Percentiles rank a stretch among this genome's conserved stretches.
Conservation (phyloP, 2,329 filamentous ascomycete species). For the Fusarium tjaetaba region DNA sequence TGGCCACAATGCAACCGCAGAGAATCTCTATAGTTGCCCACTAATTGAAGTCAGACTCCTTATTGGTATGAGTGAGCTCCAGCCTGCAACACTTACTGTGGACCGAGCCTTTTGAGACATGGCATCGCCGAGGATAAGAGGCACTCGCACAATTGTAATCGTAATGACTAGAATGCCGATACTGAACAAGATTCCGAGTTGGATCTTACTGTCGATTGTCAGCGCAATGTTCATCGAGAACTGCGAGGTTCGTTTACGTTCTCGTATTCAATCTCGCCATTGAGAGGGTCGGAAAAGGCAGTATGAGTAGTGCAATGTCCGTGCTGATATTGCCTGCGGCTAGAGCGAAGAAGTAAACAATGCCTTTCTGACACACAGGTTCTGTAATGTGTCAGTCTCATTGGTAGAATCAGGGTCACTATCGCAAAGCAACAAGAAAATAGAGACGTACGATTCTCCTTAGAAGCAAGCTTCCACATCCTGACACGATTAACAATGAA, state of each 20-base stretch:
- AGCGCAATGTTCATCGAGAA: background rate
- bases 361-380: slow-evolving; percentile 20
- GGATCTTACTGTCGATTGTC: background rate
- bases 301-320: slow-evolving; percentile 41
- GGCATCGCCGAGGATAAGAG: slow-evolving; percentile 41
- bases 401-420: background rate
- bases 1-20: background rate
- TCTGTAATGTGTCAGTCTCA: background rate
- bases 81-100: slow-evolving; percentile 21
- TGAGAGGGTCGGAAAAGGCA: slow-evolving; percentile 42
- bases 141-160: slow-evolving; percentile 42
- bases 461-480: slow-evolving; percentile 9
- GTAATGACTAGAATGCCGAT: slow-evolving; percentile 38
- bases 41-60: background rate
- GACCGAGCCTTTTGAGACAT: slow-evolving; percentile 44
- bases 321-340: slow-evolving; percentile 42
- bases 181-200: slow-evolving; percentile 39
- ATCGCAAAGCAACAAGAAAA: no score
- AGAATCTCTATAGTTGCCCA: slow-evolving; percentile 44
- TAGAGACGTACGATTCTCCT: background rate
- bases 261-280: slow-evolving; percentile 8
- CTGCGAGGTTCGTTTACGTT: background rate
- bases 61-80: fast-evolving
- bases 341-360: slow-evolving; percentile 39
- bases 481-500: background rate